Base-by-base conservation (phyloP, 495 filamentous ascomycete species). In the Penicillium fimorum region DNA sequence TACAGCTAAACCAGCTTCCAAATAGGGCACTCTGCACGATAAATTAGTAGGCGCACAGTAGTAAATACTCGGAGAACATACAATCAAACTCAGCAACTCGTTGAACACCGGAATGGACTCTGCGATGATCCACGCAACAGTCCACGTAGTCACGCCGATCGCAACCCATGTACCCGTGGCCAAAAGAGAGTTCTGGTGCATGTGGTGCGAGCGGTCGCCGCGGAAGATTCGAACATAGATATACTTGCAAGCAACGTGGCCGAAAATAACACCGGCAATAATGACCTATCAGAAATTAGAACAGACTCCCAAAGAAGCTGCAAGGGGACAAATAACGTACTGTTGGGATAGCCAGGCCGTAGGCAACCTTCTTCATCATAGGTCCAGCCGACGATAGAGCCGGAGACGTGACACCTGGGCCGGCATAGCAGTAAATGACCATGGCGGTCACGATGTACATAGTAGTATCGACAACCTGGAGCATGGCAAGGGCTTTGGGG, bases 271-370 rank as follows among this genome's bases (percentile, higher is more conserved):
- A 54, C 85, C 85, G 4, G 81, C 79, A 30, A 88, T 76, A 41
- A 88, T 72, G 55, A 87, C 76, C 53, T 71, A 32, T 37, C 3
- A 17, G 5, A 18, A 7, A 10, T 43, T 18, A 60, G 37, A 7
- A 51, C 15, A n/a, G 10, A 20, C 0, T 24, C 4, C 18, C 22
- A 0, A 11, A 29, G 3, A 11, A 32, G 6, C 20, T 12, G 27
- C 4, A 33, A 18, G 42, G 3, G 44, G 33, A 40, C 47, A 49
- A 35, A 44, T 51, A 24, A 69, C 59, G 29, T 18, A 74, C 82
- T 24, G 87, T 89, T 0, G 89, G 89, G 10, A 89, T 72, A 4
- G 88, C 89, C 44, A 93, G 72, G 5, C 89, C 89, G 59, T 87
- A 94, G 2, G 87, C 85, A 12, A 92, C 69, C 69, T 89, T 91